Percentiles rank a stretch among this genome's conserved stretches.
Evolutionary conservation across 768 basidiomycete species (phyloP).

Genomic region (Suillus clintonianus): DNA sequence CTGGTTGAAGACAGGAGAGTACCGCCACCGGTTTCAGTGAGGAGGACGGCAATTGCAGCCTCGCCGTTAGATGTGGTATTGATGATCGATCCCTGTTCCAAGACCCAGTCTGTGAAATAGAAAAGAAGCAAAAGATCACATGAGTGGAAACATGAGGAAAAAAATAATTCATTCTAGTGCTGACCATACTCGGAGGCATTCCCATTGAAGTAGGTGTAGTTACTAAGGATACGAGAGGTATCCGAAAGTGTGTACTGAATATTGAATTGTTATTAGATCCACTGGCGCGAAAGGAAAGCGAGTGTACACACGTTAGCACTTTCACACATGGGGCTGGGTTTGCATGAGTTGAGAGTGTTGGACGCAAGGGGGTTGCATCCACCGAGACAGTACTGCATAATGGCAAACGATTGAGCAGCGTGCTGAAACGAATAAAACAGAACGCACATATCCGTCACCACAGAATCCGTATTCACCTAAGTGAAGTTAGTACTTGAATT

Average conservation of each 20-base stretch:
- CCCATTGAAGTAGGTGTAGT: slow-evolving; percentile 69
- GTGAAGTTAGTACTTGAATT: not conserved
- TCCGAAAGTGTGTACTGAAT: slow-evolving; percentile 65
- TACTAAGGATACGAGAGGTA: slow-evolving; percentile 65
- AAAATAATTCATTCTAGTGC: slow-evolving; percentile 1
- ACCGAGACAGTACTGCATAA: slow-evolving; percentile 70
- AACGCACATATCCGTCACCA: slow-evolving; percentile 42
- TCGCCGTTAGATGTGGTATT: slow-evolving; percentile 57
- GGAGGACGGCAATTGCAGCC: slow-evolving; percentile 66
- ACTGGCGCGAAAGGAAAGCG: not conserved
- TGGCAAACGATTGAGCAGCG: slow-evolving; percentile 6
- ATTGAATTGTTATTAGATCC: slow-evolving; percentile 33
- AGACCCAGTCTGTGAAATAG: slow-evolving; percentile 58
- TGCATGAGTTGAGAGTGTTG: slow-evolving; percentile 62
- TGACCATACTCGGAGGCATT: slow-evolving; percentile 70
- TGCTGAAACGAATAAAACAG: not conserved
- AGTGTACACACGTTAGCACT: slow-evolving; percentile 49
- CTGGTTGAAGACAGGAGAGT: slow-evolving; percentile 78
- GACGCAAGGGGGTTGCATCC: slow-evolving; percentile 86
- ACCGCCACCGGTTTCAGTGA: slow-evolving; percentile 73
- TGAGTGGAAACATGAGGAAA: not conserved
- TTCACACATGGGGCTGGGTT: slow-evolving; percentile 72
- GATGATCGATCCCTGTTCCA: slow-evolving; percentile 67
- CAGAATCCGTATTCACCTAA: slow-evolving; percentile 58
- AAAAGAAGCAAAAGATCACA: not conserved